These are phyloP conservation scores for Hyphochytrium catenoides DNA, from an alignment of 352 stramenopile species.

Conservation along the genomic window DNA sequence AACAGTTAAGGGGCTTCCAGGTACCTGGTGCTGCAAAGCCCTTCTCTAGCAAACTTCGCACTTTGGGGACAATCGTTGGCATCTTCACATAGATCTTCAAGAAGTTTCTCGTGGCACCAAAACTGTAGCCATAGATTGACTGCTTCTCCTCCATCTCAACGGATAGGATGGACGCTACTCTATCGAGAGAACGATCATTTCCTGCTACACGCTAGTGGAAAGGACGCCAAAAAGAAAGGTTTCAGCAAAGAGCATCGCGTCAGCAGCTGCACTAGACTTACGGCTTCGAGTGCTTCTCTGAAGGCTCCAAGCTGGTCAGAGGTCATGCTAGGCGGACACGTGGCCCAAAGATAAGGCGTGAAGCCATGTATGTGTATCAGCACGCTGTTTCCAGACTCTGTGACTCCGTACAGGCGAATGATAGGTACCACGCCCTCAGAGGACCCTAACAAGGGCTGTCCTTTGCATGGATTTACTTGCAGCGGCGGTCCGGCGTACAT, in stretches of 20 bases:
- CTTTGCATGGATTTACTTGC: conserved; percentile 45
- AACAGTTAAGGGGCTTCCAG: too few relatives aligned
- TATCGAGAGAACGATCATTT: too few relatives aligned
- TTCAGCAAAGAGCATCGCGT: too few relatives aligned
- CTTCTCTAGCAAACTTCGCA: conserved; percentile 65
- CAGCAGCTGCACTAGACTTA: too few relatives aligned
- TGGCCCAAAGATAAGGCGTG: conserved; percentile 89
- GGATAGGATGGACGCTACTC: too few relatives aligned
- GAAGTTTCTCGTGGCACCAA: too few relatives aligned
- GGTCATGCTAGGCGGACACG: conserved; percentile 40
- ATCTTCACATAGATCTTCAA: conserved; percentile 83
- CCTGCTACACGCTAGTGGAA: too few relatives aligned
- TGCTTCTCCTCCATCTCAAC: too few relatives aligned
- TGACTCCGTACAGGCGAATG: conserved; percentile 91
- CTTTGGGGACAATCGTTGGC: conserved; percentile 77
- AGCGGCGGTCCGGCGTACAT: conserved; percentile 80
- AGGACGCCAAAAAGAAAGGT: too few relatives aligned
- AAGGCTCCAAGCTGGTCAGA: conserved; percentile 35
- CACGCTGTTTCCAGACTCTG: conserved; percentile 77
- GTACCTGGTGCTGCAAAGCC: conserved; percentile 35
- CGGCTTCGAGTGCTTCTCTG: conserved; percentile 25
- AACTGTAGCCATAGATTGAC: too few relatives aligned
- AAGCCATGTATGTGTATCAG: conserved; percentile 93
- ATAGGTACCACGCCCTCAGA: conserved; percentile 44
- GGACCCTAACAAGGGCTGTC: conserved; percentile 19